Conservation (phyloP, 2,329 filamentous ascomycete genomes). For the Penicillium sclerotigenum region DNA sequence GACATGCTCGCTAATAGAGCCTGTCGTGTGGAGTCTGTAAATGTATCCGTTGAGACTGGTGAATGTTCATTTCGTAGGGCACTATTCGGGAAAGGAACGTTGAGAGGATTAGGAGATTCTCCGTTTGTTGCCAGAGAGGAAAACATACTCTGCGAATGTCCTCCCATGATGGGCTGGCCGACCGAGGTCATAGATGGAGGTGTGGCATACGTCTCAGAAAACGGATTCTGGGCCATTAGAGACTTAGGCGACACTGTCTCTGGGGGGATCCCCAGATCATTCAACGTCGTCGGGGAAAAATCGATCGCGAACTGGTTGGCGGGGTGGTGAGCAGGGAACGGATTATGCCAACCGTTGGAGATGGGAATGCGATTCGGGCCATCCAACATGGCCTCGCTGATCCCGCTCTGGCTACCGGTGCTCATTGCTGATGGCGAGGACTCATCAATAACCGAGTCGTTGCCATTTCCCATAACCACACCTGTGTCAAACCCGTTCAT, state of each 20-base stretch:
- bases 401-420: slow-evolving; percentile 77
- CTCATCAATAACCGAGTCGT: slow-evolving; percentile 81
- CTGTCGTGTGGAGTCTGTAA: slow-evolving; percentile 64
- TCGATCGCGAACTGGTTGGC: slow-evolving; percentile 71
- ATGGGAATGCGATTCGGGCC: slow-evolving; percentile 62
- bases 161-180: slow-evolving; percentile 68
- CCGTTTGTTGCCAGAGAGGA: slow-evolving; percentile 44
- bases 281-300: slow-evolving; percentile 69
- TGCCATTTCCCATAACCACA: slow-evolving; percentile 65
- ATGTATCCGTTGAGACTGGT: slow-evolving; percentile 61
- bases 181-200: slow-evolving; percentile 72
- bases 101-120: slow-evolving; percentile 48
- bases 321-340: slow-evolving; percentile 66
- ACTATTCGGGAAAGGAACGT: slow-evolving; percentile 56
- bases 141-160: slow-evolving; percentile 54
- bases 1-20: slow-evolving; percentile 61
- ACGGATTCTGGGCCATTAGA: slow-evolving; percentile 65
- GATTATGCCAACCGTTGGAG: slow-evolving; percentile 63
- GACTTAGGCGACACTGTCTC: slow-evolving; percentile 76
- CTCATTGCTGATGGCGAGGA: slow-evolving; percentile 96
- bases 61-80: slow-evolving; percentile 59
- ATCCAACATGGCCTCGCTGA: slow-evolving; percentile 85
- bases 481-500: slow-evolving; percentile 75
- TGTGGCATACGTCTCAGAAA: slow-evolving; percentile 70
- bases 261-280: slow-evolving; percentile 67